Conservation (phyloP, 495 filamentous ascomycete species). For the Hypoxylon fragiforme region DNA sequence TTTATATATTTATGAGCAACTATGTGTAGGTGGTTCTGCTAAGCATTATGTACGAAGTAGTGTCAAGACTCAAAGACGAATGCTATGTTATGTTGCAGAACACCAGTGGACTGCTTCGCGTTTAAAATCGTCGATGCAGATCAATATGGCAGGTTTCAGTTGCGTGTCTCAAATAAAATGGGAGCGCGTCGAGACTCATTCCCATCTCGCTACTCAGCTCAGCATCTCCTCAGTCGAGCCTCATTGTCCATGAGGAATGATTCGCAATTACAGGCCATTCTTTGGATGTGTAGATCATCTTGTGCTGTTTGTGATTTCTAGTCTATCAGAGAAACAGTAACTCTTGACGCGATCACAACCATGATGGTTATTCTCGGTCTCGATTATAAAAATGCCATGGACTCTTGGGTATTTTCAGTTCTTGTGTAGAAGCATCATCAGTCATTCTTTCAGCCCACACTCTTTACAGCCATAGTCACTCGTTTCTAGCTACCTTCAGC, state of each 20-base stretch:
- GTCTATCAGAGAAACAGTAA: neutral
- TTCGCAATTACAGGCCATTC: conserved; percentile 30
- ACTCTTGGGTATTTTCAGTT: neutral
- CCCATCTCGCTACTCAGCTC: neutral
- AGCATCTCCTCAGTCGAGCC: neutral
- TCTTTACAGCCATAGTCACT: conserved; percentile 25
- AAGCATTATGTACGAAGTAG: too few species aligned
- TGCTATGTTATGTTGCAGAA: too few species aligned
- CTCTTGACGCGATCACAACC: conserved; percentile 1
- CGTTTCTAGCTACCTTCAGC: conserved; percentile 27
- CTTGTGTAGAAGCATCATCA: conserved; percentile 16
- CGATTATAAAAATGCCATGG: conserved; percentile 30
- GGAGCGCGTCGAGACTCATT: neutral
- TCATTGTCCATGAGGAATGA: conserved; percentile 25
- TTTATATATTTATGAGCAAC: too few species aligned
- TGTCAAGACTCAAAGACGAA: too few species aligned
- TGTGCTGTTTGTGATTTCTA: neutral
- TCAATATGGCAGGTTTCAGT: conserved; percentile 17
- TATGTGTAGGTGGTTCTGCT: too few species aligned
- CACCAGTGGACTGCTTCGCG: neutral
- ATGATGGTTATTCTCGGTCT: neutral
- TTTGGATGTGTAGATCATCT: conserved; percentile 1
- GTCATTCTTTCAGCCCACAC: conserved; percentile 16
- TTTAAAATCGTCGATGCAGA: neutral
- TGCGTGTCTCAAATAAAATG: conserved; percentile 11